Evolutionary conservation across 768 basidiomycete genomes (phyloP).

Genomic region (Russula sp.): DNA sequence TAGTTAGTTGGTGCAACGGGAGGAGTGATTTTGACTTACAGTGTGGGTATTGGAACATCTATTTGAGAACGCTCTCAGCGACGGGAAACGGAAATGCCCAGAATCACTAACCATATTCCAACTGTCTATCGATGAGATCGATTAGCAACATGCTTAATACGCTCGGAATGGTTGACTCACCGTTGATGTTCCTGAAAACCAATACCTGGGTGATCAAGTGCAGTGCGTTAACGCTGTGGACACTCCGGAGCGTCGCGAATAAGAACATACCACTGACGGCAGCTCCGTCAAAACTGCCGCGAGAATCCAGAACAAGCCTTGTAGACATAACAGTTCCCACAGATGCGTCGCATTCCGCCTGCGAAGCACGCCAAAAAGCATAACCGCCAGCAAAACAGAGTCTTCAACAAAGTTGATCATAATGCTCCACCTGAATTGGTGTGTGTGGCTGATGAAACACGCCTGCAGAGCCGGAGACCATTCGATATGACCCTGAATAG

Average conservation of each 20-base stretch:
- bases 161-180: not conserved
- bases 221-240: not conserved
- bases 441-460: not conserved
- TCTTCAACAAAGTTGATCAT: conserved; percentile 23
- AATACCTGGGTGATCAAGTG: conserved; percentile 8
- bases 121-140: conserved; percentile 10
- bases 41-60: conserved; percentile 31
- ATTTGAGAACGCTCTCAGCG: not conserved
- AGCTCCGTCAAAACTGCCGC: conserved; percentile 20
- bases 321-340: conserved; percentile 29
- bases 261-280: conserved; percentile 19
- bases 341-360: conserved; percentile 26
- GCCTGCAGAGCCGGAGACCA: not conserved
- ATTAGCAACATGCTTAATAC: not conserved
- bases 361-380: conserved; percentile 24
- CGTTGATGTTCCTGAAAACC: conserved; percentile 26
- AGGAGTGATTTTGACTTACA: conserved; percentile 11
- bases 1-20: not conserved
- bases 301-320: conserved; percentile 25
- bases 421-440: conserved; percentile 20
- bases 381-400: conserved; percentile 13
- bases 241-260: not conserved
- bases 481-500: conserved; percentile 3
- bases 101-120: conserved; percentile 25
- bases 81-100: not conserved